A percentile compares a stretch with the other conserved stretches of the same genome.
phyloP scores from a whole-genome alignment of 371 early-diverging fungal genomes.

The Chytridiales sp. region DNA sequence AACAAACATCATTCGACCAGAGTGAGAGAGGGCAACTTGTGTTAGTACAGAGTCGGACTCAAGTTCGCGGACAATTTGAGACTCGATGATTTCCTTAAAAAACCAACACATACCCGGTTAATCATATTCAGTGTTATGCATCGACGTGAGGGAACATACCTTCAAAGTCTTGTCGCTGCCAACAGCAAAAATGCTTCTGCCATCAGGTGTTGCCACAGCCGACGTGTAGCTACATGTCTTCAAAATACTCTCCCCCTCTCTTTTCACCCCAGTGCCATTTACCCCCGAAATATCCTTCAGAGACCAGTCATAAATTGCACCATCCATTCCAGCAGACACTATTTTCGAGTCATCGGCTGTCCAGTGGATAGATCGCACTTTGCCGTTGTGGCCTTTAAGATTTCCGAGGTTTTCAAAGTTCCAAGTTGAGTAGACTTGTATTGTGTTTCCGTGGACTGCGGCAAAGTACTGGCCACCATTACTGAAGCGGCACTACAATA shows the following conservation, averaged over 20 bases:
- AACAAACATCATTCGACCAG: constrained; percentile 58
- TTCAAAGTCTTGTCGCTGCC: constrained; percentile 58
- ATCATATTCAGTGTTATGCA: neutral
- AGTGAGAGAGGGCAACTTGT: constrained; percentile 50
- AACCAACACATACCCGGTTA: neutral
- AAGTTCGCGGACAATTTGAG: constrained; percentile 50
- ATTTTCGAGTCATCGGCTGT: constrained; percentile 50
- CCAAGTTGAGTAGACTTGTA: constrained; percentile 58
- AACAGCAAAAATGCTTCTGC: constrained; percentile 50
- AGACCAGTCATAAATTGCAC: constrained; percentile 56
- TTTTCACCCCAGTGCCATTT: constrained; percentile 40
- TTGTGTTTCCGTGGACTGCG: constrained; percentile 52
- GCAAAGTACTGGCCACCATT: constrained; percentile 60
- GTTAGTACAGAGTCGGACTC: constrained; percentile 46
- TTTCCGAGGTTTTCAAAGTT: constrained; percentile 52
- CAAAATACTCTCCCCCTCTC: constrained; percentile 53
- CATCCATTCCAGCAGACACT: constrained; percentile 55
- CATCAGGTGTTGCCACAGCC: constrained; percentile 49
- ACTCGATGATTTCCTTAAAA: constrained; percentile 50
- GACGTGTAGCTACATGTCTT: constrained; percentile 55
- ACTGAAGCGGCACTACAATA: constrained; percentile 49
- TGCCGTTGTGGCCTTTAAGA: constrained; percentile 60
- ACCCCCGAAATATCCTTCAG: constrained; percentile 39
- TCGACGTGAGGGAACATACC: constrained; percentile 11
- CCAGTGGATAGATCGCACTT: constrained; percentile 54